Evolutionary conservation across 2,329 filamentous ascomycete species (phyloP), one percentile per base, ranked within the genome.

Genomic region (Septoria petroselini): DNA sequence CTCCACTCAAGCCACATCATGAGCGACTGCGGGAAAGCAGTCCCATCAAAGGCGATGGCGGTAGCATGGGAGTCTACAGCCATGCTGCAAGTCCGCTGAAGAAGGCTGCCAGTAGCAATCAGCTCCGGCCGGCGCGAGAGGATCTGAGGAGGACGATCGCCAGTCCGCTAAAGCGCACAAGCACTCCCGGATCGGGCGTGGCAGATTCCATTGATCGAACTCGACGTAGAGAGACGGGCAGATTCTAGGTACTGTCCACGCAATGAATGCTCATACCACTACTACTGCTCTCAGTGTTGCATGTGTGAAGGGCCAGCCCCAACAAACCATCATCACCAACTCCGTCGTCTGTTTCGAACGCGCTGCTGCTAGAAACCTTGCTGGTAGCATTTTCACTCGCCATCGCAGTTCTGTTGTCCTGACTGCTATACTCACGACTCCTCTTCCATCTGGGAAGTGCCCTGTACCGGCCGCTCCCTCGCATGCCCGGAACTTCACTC

Each of bases 31-130:
- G 30, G 74, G 82, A 62, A 76, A 80, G 17, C 73, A 81, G 49
- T 77, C 76, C 60, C 69, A 74, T 35, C 14, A 61, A 61, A 31
- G 76, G 80, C 7, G 82, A 85, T 64, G 89, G 89, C 12, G 89
- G 91, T 2, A 91, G 79, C 64, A 73, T 95, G 41, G 90, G 91
- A 11, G 78, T 94, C 1, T 90, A 84, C 67, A 85, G 79, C 4
- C 88, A 95, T 66, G 83, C 83, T 4, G 86, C 84, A 33, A 95
- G 88, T 8, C 91, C 91, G 0, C 69, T 97, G 9, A 85, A 89
- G 62, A 95, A 95, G 67, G 78, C 86, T 1, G 82, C 75, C 60
- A 88, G 73, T 69, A 81, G 69, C 69, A 86, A 75, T 49, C 69
- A 70, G 48, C 53, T 72, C 7, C 55, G 68, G 18, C 65, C 69